phyloP scores from a whole-genome alignment of 1,139 yeast species.

The Dujonia santamariae region DNA sequence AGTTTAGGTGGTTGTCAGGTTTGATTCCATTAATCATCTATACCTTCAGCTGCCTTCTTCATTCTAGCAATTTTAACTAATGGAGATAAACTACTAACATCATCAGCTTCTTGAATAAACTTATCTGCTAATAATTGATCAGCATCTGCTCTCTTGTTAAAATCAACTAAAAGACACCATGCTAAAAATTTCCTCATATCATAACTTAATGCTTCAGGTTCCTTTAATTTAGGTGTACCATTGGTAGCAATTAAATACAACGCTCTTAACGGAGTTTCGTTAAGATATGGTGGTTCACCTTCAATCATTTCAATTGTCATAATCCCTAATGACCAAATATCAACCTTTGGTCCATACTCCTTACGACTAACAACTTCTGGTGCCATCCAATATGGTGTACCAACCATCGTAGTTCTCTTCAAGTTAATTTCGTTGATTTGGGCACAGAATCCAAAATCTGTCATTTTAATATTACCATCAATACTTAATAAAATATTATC shows the following conservation, averaged over 20 bases:
- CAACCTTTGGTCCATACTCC: conserved; percentile 96
- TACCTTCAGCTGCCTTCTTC: conserved; percentile 61
- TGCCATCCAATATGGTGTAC: conserved; percentile 99
- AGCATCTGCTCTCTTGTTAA: conserved; percentile 81
- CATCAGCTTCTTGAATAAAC: conserved; percentile 72
- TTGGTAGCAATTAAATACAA: conserved; percentile 90
- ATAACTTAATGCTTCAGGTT: conserved; percentile 75
- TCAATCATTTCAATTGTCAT: conserved; percentile 99
- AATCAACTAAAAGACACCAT: conserved; percentile 81
- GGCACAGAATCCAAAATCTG: conserved; percentile 92
- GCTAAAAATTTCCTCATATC: conserved; percentile 67
- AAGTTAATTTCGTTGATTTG: conserved; percentile 83
- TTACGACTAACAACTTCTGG: conserved; percentile 95
- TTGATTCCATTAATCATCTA: conserved; percentile 22
- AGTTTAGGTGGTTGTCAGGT: background rate
- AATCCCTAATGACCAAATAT: conserved; percentile 95
- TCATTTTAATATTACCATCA: conserved; percentile 86
- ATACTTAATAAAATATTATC: conserved; percentile 83
- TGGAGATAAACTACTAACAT: conserved; percentile 75
- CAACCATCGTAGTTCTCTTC: conserved; percentile 96
- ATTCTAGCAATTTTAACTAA: conserved; percentile 82
- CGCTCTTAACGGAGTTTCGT: conserved; percentile 92
- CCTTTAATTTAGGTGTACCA: conserved; percentile 91
- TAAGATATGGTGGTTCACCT: conserved; percentile 97
- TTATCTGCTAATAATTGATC: conserved; percentile 67